These are phyloP conservation scores for Pleodorina starrii DNA, from an alignment of 139 green algal genomes.

Conservation along the genomic window DNA sequence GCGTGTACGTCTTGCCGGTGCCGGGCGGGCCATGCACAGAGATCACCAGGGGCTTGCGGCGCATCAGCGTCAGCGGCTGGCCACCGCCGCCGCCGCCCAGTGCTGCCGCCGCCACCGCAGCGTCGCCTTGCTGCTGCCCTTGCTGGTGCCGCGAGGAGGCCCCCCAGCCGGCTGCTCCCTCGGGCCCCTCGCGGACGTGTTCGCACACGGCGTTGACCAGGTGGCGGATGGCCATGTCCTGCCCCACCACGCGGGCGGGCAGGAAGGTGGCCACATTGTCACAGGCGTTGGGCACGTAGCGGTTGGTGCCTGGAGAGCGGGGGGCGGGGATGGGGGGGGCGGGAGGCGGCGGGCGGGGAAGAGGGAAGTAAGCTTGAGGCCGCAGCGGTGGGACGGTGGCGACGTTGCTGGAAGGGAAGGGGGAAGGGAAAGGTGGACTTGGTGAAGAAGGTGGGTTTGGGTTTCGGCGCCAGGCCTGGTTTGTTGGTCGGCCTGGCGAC, in stretches of 20 bases:
- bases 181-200: constrained; percentile 66
- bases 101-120: background rate
- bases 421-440: too few relatives aligned
- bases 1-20: constrained; percentile 91
- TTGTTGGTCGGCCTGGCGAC: too few relatives aligned
- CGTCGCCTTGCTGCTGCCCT: too few relatives aligned
- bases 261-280: constrained; percentile 74
- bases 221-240: constrained; percentile 78
- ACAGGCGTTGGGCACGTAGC: constrained; percentile 76
- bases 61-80: too few relatives aligned
- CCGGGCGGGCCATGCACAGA: constrained; percentile 91
- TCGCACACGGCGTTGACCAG: constrained; percentile 85
- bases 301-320: constrained; percentile 46
- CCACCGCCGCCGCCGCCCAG: too few relatives aligned
- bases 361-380: too few relatives aligned
- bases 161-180: background rate
- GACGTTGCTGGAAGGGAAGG: too few relatives aligned
- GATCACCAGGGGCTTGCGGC: constrained; percentile 85
- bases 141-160: too few relatives aligned
- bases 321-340: background rate
- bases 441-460: too few relatives aligned
- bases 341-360: background rate
- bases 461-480: too few relatives aligned
- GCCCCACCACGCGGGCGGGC: constrained; percentile 76
- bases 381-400: too few relatives aligned